phyloP scores from a whole-genome alignment of 1,284 basidiomycete species.

The Microbotryum scabiosae region DNA sequence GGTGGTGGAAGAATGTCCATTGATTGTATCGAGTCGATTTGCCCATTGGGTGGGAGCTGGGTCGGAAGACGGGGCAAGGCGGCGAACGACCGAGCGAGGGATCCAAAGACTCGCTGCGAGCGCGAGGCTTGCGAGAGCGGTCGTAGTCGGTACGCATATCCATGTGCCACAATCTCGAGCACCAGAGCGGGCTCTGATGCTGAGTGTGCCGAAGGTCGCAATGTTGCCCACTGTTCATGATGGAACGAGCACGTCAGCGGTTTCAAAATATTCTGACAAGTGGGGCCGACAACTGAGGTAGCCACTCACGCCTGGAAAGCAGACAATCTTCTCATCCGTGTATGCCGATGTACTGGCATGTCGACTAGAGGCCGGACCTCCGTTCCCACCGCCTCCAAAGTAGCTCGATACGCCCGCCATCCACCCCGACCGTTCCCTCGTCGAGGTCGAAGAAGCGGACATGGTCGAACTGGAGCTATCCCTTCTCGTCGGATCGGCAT shows the following conservation, averaged over 20 bases:
- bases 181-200: slow-evolving; percentile 26
- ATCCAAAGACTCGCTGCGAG: slow-evolving; percentile 33
- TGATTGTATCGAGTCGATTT: not conserved
- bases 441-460: not conserved
- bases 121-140: slow-evolving; percentile 27
- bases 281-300: not conserved
- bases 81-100: slow-evolving; percentile 32
- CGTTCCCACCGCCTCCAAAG: not conserved
- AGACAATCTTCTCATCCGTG: slow-evolving; percentile 21
- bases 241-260: not conserved
- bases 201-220: slow-evolving; percentile 14
- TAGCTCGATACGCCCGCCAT: not conserved
- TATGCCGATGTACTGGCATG: not conserved
- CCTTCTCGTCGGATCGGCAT: not conserved
- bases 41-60: not conserved
- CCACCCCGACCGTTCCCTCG: not conserved
- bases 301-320: slow-evolving; percentile 25
- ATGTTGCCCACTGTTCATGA: slow-evolving; percentile 17
- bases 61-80: slow-evolving; percentile 27
- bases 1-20: not conserved
- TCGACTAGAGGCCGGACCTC: not conserved
- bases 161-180: slow-evolving; percentile 23
- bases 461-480: not conserved
- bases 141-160: slow-evolving; percentile 28
- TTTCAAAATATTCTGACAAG: not conserved